Conservation (phyloP, 768 basidiomycete genomes). For the Trametes villosa region DNA sequence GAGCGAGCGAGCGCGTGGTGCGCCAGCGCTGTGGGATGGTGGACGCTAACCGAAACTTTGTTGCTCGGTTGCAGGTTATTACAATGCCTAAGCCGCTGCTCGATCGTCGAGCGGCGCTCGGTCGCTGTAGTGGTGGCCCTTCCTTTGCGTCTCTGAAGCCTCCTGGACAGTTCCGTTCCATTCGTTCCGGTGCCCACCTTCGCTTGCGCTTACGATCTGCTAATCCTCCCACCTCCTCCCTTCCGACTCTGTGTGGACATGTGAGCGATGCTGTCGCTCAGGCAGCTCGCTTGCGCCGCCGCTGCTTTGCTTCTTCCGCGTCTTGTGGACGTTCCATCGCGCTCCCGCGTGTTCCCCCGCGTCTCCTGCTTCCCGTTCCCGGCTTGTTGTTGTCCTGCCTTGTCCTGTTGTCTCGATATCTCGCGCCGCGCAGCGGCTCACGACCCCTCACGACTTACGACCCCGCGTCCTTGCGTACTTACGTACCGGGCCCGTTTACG, state of each 20-base stretch:
- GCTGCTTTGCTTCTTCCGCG: slow-evolving; percentile 12
- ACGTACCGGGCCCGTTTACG: slow-evolving; percentile 25
- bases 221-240: slow-evolving; percentile 5
- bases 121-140: slow-evolving; percentile 10
- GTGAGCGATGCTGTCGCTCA: slow-evolving; percentile 1
- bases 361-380: slow-evolving; percentile 19
- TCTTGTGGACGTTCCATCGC: slow-evolving; percentile 15
- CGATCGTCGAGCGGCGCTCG: slow-evolving; percentile 19
- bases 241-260: slow-evolving; percentile 13
- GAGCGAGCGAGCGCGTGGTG: slow-evolving; percentile 12
- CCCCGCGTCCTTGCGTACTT: slow-evolving; percentile 17
- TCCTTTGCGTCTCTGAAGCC: slow-evolving; percentile 20
- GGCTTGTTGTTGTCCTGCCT: neutral
- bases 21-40: neutral
- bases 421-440: slow-evolving; percentile 23
- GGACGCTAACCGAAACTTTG: slow-evolving; percentile 21
- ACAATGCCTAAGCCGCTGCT: slow-evolving; percentile 48
- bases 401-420: slow-evolving; percentile 19
- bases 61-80: slow-evolving; percentile 36
- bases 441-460: slow-evolving; percentile 35
- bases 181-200: slow-evolving; percentile 10
- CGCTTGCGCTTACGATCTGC: slow-evolving; percentile 16
- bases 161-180: slow-evolving; percentile 18
- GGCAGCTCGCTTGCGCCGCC: slow-evolving; percentile 3
- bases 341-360: slow-evolving; percentile 13